phyloP scores from a whole-genome alignment of 495 filamentous ascomycete genomes.

The Pyronema omphalodes region DNA sequence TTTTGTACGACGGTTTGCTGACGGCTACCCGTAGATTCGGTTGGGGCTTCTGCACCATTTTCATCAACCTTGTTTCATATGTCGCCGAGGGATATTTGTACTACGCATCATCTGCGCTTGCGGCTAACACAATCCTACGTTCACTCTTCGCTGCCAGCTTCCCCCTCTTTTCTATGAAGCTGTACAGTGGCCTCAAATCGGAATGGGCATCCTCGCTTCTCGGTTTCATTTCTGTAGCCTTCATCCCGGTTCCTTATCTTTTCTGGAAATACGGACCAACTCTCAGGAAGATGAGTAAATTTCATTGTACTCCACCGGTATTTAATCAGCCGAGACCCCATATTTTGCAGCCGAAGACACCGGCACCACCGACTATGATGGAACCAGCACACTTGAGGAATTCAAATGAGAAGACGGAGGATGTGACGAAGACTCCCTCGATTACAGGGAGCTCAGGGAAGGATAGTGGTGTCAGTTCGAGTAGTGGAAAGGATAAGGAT shows the following conservation, averaged over 20 bases:
- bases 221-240: conserved; percentile 29
- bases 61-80: conserved; percentile 72
- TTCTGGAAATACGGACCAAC: conserved; percentile 15
- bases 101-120: conserved; percentile 63
- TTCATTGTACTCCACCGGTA: neutral
- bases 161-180: conserved; percentile 63
- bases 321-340: too few relatives aligned
- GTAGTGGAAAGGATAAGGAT: too few relatives aligned
- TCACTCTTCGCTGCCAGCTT: conserved; percentile 62
- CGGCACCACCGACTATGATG: too few relatives aligned
- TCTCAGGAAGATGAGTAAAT: conserved; percentile 6
- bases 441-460: too few relatives aligned
- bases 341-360: too few relatives aligned
- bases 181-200: conserved; percentile 60
- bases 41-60: conserved; percentile 57
- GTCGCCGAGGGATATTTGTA: conserved; percentile 49
- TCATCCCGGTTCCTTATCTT: conserved; percentile 14
- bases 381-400: too few relatives aligned
- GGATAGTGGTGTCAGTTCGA: too few relatives aligned
- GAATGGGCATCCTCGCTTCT: conserved; percentile 62
- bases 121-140: conserved; percentile 75
- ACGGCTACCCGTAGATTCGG: conserved; percentile 24
- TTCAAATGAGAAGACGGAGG: too few relatives aligned
- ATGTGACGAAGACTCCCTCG: too few relatives aligned
- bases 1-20: too few relatives aligned